These are phyloP conservation scores for Mikania micrantha DNA, from an alignment of 129 eudicot species.

Conservation along the genomic window DNA sequence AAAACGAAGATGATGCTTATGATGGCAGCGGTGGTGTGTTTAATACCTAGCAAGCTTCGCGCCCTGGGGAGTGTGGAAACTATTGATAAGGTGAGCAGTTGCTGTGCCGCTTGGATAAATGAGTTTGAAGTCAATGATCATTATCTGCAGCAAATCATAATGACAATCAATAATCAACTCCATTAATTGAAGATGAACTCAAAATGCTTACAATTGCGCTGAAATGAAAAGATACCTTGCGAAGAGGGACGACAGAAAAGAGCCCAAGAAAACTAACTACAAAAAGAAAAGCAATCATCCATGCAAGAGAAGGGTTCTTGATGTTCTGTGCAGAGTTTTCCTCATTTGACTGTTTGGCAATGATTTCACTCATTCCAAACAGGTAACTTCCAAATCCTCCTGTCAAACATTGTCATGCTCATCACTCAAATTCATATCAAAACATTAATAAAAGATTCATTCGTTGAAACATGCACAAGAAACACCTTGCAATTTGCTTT, in stretches of 20 bases:
- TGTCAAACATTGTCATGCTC: background rate
- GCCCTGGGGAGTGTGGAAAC: slow-evolving; percentile 97
- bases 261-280: slow-evolving; percentile 95
- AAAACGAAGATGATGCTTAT: background rate
- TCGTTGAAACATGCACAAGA: background rate
- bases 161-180: background rate
- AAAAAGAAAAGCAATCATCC: slow-evolving; percentile 89
- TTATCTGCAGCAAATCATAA: slow-evolving; percentile 45
- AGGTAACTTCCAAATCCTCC: slow-evolving; percentile 47
- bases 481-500: background rate
- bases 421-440: background rate
- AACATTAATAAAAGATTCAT: background rate
- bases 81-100: slow-evolving; percentile 88
- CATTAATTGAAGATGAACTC: too few species aligned
- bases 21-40: background rate
- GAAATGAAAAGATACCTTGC: slow-evolving; percentile 48
- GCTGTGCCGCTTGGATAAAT: slow-evolving; percentile 96
- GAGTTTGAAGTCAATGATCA: slow-evolving; percentile 87
- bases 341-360: slow-evolving; percentile 30
- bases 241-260: slow-evolving; percentile 90
- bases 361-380: slow-evolving; percentile 39
- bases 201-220: background rate
- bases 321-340: slow-evolving; percentile 26
- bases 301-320: slow-evolving; percentile 58
- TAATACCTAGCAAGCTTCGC: slow-evolving; percentile 76